Conservation (phyloP, 768 basidiomycete genomes). For the Tulasnella sp. region DNA sequence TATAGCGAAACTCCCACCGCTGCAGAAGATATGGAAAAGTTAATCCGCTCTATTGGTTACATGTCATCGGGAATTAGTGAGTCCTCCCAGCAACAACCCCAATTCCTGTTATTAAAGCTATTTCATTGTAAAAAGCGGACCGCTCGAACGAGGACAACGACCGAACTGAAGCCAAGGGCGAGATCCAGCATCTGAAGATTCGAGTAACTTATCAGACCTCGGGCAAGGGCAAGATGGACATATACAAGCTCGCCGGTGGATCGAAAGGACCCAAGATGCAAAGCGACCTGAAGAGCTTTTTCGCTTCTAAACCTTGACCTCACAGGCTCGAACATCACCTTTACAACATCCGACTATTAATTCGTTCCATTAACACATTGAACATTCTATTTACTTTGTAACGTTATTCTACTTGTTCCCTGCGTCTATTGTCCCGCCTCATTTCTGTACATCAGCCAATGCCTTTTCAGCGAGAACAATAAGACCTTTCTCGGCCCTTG, state of each 20-base stretch:
- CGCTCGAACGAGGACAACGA: neutral
- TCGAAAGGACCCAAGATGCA: neutral
- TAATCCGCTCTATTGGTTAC: neutral
- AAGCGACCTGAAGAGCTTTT: neutral
- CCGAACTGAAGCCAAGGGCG: slow-evolving; percentile 14
- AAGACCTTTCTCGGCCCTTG: slow-evolving; percentile 13
- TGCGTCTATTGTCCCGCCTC: neutral
- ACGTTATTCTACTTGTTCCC: neutral
- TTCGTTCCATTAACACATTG: neutral
- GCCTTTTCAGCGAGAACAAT: slow-evolving; percentile 10
- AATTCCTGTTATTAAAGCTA: neutral
- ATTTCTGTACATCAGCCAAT: slow-evolving; percentile 15
- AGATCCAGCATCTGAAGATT: slow-evolving; percentile 14
- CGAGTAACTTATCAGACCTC: neutral
- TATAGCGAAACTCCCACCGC: neutral
- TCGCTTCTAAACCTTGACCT: neutral
- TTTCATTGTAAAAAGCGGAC: neutral
- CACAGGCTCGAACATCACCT: neutral
- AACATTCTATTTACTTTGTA: slow-evolving; percentile 1
- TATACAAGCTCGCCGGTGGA: neutral
- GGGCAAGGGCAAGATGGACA: neutral
- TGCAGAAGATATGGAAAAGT: neutral
- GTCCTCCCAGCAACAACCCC: neutral
- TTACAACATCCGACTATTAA: neutral
- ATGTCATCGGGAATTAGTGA: neutral